A percentile compares a stretch with the other conserved stretches of the same genome.
Evolutionary conservation across 441 rosid species (phyloP).

Genomic region (Manihot esculenta): DNA sequence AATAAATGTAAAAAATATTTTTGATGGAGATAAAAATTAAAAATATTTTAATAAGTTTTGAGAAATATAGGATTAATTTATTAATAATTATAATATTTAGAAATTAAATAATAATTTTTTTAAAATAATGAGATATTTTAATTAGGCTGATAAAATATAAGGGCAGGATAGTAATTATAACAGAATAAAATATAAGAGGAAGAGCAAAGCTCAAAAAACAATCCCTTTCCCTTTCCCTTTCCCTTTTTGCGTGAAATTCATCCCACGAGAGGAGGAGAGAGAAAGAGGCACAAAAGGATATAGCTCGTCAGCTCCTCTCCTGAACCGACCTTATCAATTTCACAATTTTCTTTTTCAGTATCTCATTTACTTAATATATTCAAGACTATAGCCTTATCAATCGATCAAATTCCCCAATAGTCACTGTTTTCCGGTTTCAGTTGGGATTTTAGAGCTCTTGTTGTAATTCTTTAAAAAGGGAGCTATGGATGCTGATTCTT

Average conservation of each 20-base stretch:
- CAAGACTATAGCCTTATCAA: constrained; percentile 13
- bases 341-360: constrained; percentile 16
- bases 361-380: not conserved
- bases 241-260: constrained; percentile 10
- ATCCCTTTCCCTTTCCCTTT: constrained; percentile 2
- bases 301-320: constrained; percentile 4
- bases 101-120: no score
- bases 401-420: constrained; percentile 1
- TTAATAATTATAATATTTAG: no score
- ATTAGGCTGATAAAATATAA: no score
- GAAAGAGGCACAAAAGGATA: not conserved
- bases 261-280: not conserved
- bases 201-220: constrained; percentile 5
- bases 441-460: constrained; percentile 6
- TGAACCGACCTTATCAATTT: constrained; percentile 8
- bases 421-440: no score
- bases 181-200: not conserved
- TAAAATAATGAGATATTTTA: no score
- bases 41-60: no score
- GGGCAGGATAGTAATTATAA: no score
- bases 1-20: no score
- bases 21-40: no score
- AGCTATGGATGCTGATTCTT: constrained; percentile 91
- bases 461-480: not conserved
- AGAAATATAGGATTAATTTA: no score